These are phyloP conservation scores for Clavispora phyllophila DNA, from an alignment of 805 yeast genomes.

Conservation along the genomic window DNA sequence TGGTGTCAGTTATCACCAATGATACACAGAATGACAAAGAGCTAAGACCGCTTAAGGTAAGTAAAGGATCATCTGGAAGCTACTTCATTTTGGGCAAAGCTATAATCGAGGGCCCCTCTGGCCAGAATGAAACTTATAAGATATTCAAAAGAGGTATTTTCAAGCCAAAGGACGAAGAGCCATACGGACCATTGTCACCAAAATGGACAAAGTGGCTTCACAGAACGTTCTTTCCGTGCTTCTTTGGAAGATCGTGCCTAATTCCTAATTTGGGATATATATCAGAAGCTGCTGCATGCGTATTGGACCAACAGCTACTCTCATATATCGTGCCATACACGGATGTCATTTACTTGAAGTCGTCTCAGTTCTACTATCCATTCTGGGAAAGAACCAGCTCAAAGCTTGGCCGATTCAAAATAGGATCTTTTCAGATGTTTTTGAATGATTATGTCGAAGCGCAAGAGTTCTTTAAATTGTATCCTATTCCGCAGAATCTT, in stretches of 20 bases:
- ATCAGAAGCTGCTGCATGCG: conserved; percentile 66
- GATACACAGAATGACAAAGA: conserved; percentile 40
- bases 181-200: conserved; percentile 72
- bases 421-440: conserved; percentile 67
- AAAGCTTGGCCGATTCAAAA: conserved; percentile 28
- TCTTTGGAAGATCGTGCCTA: conserved; percentile 67
- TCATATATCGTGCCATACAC: conserved; percentile 63
- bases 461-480: conserved; percentile 46
- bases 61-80: conserved; percentile 67
- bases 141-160: conserved; percentile 50
- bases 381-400: conserved; percentile 37
- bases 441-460: conserved; percentile 57
- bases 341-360: conserved; percentile 47
- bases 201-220: conserved; percentile 80
- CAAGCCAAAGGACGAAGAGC: conserved; percentile 78
- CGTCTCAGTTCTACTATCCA: conserved; percentile 49
- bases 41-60: conserved; percentile 47
- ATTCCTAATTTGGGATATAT: conserved; percentile 71
- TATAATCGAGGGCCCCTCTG: background rate
- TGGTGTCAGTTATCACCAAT: conserved; percentile 39
- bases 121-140: conserved; percentile 4
- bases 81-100: conserved; percentile 42
- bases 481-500: conserved; percentile 49
- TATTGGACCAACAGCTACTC: conserved; percentile 56
- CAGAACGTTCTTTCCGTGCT: conserved; percentile 69